Percentiles rank a stretch among this genome's conserved stretches.
These are phyloP conservation scores for Aegilops tauschii DNA, from an alignment of 176 grass and related monocot genomes.

Conservation along the genomic window DNA sequence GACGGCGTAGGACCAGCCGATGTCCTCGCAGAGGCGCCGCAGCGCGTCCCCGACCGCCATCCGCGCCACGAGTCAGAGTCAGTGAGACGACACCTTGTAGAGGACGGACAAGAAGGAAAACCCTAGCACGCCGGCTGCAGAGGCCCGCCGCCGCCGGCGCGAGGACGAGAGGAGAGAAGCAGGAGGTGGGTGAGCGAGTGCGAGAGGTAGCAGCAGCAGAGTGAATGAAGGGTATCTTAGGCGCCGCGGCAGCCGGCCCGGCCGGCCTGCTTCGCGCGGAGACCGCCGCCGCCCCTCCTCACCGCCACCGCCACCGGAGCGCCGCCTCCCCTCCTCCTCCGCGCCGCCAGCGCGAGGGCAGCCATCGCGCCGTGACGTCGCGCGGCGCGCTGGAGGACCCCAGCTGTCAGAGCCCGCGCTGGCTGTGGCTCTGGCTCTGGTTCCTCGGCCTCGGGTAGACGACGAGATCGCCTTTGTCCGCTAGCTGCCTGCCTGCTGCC, in stretches of 20 bases:
- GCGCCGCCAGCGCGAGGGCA: constrained; percentile 56
- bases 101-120: background rate
- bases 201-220: background rate
- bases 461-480: constrained; percentile 22
- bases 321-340: constrained; percentile 15
- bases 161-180: background rate
- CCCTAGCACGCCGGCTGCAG: constrained; percentile 35
- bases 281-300: constrained; percentile 50
- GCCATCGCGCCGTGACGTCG: constrained; percentile 44
- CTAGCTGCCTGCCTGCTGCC: constrained; percentile 15
- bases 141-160: background rate
- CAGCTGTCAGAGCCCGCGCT: constrained; percentile 9
- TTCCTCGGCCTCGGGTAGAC: background rate
- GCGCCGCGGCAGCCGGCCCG: constrained; percentile 87
- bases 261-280: constrained; percentile 82
- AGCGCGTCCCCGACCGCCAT: constrained; percentile 74
- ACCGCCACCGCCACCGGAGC: constrained; percentile 31
- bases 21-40: constrained; percentile 78
- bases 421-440: background rate
- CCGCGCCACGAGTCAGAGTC: constrained; percentile 10
- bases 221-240: constrained; percentile 39
- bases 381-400: background rate
- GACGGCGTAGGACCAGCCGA: constrained; percentile 95
- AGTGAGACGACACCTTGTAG: background rate
- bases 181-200: background rate